Conservation (phyloP, 257 asterid genomes). For the Scutellaria baicalensis region DNA sequence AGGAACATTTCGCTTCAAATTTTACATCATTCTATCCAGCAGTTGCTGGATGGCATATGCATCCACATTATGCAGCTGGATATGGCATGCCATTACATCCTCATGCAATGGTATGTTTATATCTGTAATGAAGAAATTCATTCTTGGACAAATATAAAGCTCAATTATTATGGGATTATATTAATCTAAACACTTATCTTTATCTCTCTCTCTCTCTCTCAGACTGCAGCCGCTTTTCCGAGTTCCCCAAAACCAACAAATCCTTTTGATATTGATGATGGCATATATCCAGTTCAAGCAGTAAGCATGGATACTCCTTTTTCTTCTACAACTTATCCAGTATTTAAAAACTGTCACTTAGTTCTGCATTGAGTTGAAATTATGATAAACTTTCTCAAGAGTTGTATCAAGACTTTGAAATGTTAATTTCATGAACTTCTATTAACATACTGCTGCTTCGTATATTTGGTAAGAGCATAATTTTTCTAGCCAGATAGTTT, state of each 20-base stretch:
- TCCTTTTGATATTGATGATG: slow-evolving; percentile 64
- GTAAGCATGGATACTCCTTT: slow-evolving; percentile 30
- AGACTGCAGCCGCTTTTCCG: slow-evolving; percentile 33
- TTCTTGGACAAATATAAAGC: background rate
- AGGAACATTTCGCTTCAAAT: slow-evolving; percentile 57
- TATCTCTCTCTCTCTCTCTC: background rate
- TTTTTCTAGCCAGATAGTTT: background rate
- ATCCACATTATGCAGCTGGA: slow-evolving; percentile 37
- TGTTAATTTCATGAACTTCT: background rate
- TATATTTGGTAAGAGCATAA: background rate
- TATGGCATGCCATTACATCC: slow-evolving; percentile 48
- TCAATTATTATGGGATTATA: background rate
- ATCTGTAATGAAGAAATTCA: background rate
- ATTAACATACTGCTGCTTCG: background rate
- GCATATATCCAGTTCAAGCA: slow-evolving; percentile 35
- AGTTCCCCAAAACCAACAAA: slow-evolving; percentile 44
- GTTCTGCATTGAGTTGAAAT: background rate
- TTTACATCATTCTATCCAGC: slow-evolving; percentile 32
- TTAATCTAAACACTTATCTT: background rate
- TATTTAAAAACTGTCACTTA: background rate
- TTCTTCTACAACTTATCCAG: background rate
- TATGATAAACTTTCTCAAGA: background rate
- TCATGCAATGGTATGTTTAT: slow-evolving; percentile 37
- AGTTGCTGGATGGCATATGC: slow-evolving; percentile 52
- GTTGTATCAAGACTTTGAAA: background rate